phyloP scores from a whole-genome alignment of 2,329 filamentous ascomycete species.

The Balansia obtecta region DNA sequence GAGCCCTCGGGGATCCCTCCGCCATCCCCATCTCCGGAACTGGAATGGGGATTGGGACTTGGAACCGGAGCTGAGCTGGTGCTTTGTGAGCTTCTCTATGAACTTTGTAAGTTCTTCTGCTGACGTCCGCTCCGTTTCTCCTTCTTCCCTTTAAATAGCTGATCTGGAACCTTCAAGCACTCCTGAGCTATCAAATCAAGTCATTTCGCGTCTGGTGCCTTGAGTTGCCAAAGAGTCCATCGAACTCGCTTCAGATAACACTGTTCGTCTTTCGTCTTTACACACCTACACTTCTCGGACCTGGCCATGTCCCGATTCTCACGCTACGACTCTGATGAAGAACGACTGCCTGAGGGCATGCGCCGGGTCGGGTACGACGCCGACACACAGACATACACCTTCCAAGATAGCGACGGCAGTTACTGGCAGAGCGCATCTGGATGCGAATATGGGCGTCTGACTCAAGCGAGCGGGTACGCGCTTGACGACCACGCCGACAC shows the following conservation, averaged over 20 bases:
- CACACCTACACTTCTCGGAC: background rate
- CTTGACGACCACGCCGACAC: conserved; percentile 15
- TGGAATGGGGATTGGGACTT: too few relatives aligned
- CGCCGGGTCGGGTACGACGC: conserved; percentile 42
- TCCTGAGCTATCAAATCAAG: too few relatives aligned
- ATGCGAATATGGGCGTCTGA: conserved; percentile 34
- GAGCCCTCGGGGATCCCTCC: too few relatives aligned
- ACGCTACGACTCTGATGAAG: conserved; percentile 32
- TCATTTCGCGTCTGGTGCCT: too few relatives aligned
- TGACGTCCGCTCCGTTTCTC: too few relatives aligned
- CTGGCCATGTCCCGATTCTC: conserved; percentile 29
- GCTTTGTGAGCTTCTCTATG: too few relatives aligned
- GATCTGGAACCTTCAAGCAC: too few relatives aligned
- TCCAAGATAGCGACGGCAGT: conserved; percentile 33
- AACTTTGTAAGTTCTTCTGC: too few relatives aligned
- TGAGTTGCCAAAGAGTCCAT: background rate
- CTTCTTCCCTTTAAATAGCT: too few relatives aligned
- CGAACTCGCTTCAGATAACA: background rate
- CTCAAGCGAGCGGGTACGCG: conserved; percentile 22
- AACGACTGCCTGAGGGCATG: conserved; percentile 43
- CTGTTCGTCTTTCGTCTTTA: background rate
- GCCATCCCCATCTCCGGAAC: too few relatives aligned
- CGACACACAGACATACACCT: conserved; percentile 40
- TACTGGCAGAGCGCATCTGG: conserved; percentile 39
- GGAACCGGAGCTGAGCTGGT: too few relatives aligned